Base-by-base conservation (phyloP, 1,139 yeast species). In the Geotrichum bryndzae region DNA sequence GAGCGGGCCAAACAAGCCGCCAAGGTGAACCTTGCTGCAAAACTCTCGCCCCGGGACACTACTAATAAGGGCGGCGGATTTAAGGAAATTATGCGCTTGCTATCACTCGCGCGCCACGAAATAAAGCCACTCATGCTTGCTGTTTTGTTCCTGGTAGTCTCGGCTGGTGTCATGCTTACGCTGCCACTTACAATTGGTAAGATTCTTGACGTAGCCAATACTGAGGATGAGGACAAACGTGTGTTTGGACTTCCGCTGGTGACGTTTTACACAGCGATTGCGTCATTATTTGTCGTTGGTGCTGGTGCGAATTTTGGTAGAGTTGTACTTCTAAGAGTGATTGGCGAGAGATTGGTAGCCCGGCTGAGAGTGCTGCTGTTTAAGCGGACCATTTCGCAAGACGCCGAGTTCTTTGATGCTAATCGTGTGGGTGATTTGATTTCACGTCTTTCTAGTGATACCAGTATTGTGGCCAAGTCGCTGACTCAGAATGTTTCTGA, bases 371-470 rank as follows among this genome's bases (percentile, higher is more conserved):
- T 96, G 1, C 80, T 84, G 58, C 82, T 92, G 53, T 90, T 90
- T 76, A 84, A 84, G 73, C 86, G 84, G 66, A 86, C 94, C 4
- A 78, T 92, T 65, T 82, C 86, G 31, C 97, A 91, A 71, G 98
- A 94, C 74, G 88, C 96, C 61, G 94, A 89, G 72, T 94, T 94
- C 72, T 94, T 89, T 71, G 98, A 94, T 71, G 86, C 88, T 23
- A 92, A 95, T 65, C 87, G 94, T 70, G 96, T 92, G 1, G 99
- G 98, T 53, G 99, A 94, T 72, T 79, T 94, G 71, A 90, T 94
- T 57, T 90, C 97, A 5, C 79, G 98, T 65, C 77, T 94, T 51
- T 86, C 96, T 29, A 85, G 90, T 53, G 99, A 94, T 73, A 92
- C 97, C 0, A 92, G 88, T 70, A 87, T 94, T 54, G 96, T 94